phyloP scores from a whole-genome alignment of 768 basidiomycete species.

The Ramaria sp. region DNA sequence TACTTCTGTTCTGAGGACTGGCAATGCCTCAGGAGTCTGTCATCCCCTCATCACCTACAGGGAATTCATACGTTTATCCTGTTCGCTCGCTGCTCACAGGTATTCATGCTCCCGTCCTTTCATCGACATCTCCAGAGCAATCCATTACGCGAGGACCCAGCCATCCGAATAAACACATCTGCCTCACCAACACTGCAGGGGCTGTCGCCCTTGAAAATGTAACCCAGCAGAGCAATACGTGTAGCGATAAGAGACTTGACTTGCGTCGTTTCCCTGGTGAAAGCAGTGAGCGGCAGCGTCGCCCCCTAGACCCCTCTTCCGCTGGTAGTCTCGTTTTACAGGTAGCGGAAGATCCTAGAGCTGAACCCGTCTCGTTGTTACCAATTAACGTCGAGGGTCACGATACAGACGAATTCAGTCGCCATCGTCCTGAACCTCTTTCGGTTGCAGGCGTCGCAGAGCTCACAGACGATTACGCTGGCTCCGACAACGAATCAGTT shows the following conservation, averaged over 20 bases:
- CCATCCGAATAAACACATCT: background rate
- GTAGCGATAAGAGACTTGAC: background rate
- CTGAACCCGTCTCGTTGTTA: background rate
- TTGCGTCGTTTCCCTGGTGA: slow-evolving; percentile 10
- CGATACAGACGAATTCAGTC: background rate
- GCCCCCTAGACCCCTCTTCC: background rate
- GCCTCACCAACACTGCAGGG: background rate
- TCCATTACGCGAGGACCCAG: background rate
- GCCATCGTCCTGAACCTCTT: no score
- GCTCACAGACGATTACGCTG: slow-evolving; percentile 1
- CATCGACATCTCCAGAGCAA: background rate
- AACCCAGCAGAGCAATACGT: background rate
- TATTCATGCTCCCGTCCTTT: slow-evolving; percentile 15
- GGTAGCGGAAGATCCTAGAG: background rate
- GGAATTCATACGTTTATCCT: slow-evolving; percentile 22
- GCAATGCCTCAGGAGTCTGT: background rate
- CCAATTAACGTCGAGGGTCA: background rate
- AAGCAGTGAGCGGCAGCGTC: background rate
- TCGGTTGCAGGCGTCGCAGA: no score
- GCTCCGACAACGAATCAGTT: background rate
- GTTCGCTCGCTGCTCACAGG: slow-evolving; percentile 24
- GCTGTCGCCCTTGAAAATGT: background rate
- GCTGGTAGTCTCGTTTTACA: background rate
- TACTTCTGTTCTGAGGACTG: background rate
- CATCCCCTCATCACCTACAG: background rate